phyloP scores from a whole-genome alignment of 2,329 filamentous ascomycete genomes.

The Huntiella moniliformis region DNA sequence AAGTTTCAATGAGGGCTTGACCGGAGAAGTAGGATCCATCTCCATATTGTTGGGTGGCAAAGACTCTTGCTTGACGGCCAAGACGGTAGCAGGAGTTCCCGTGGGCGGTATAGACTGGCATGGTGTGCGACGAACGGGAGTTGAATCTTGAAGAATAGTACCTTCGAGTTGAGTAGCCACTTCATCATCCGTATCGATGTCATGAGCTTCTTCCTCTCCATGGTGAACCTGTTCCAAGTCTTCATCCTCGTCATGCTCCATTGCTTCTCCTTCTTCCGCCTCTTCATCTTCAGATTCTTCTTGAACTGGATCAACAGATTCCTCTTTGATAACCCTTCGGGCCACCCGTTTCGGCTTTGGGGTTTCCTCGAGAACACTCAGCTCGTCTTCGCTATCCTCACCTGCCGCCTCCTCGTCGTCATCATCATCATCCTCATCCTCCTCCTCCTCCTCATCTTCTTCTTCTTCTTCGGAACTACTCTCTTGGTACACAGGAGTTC shows the following conservation, averaged over 20 bases:
- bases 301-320: background rate
- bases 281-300: constrained; percentile 4
- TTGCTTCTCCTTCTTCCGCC: background rate
- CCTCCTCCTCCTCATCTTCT: constrained; percentile 1
- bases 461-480: background rate
- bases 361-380: constrained; percentile 1
- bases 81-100: background rate
- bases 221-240: background rate
- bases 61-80: constrained; percentile 4
- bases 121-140: background rate
- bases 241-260: constrained; percentile 1
- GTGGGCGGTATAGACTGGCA: too few relatives aligned
- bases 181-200: constrained; percentile 6
- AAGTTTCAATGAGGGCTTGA: constrained; percentile 5
- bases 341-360: background rate
- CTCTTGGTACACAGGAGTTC: background rate
- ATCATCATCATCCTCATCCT: background rate
- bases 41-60: constrained; percentile 2
- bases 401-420: constrained; percentile 13
- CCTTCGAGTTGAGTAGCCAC: constrained; percentile 9
- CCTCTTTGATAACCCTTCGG: background rate
- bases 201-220: background rate
- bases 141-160: constrained; percentile 3
- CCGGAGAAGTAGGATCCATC: constrained; percentile 1
- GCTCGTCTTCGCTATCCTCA: constrained; percentile 20